A percentile compares a stretch with the other conserved stretches of the same genome.
phyloP scores from a whole-genome alignment of 208 protist genomes.

The Acanthamoeba lenticulata region DNA sequence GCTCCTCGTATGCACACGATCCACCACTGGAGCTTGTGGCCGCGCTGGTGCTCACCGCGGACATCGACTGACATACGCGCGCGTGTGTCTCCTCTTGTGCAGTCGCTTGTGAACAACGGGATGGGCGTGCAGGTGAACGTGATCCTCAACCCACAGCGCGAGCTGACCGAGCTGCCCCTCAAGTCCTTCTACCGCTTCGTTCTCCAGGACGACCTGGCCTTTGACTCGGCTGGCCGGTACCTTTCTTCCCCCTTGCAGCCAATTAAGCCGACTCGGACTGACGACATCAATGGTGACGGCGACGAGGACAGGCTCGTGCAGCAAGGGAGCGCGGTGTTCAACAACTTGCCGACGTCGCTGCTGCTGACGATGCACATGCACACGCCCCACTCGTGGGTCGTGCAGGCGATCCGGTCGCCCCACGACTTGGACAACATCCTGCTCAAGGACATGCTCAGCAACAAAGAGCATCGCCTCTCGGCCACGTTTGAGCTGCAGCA shows the following conservation, averaged over 20 bases:
- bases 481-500: constrained; percentile 92
- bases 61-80: not conserved
- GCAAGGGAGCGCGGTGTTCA: constrained; percentile 81
- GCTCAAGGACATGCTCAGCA: constrained; percentile 84
- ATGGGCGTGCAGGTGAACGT: constrained; percentile 68
- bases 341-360: constrained; percentile 71
- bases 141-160: constrained; percentile 72
- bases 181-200: constrained; percentile 94
- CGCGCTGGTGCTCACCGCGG: too few relatives aligned
- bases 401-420: constrained; percentile 87
- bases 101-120: constrained; percentile 5
- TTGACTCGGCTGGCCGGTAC: constrained; percentile 84
- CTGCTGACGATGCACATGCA: constrained; percentile 90
- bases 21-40: not conserved
- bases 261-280: too few relatives aligned
- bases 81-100: not conserved
- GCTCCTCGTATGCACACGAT: constrained; percentile 83
- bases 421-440: constrained; percentile 97
- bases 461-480: constrained; percentile 76
- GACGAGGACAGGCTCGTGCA: constrained; percentile 80
- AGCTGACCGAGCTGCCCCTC: constrained; percentile 88
- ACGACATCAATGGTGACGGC: not conserved
- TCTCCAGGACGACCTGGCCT: constrained; percentile 81
- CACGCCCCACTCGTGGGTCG: constrained; percentile 91
- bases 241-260: not conserved